Percentiles rank a stretch among this genome's conserved stretches.
Evolutionary conservation across 2,329 filamentous ascomycete species (phyloP).

Genomic region (Alternaria viburni): DNA sequence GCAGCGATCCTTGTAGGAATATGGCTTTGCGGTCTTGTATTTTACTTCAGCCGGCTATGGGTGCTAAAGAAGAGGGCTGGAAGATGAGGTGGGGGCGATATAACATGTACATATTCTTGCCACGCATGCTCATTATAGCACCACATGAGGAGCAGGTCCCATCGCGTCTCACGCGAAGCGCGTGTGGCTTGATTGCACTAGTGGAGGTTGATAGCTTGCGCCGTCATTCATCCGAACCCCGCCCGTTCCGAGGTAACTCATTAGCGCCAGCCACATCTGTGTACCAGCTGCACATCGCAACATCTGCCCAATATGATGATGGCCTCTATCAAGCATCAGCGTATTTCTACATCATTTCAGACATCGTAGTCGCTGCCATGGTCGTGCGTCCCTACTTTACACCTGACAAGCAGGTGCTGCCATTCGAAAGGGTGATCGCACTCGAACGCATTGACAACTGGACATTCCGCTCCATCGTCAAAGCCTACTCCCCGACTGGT

Average conservation of each 20-base stretch:
- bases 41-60: conserved; percentile 22
- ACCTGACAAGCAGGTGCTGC: conserved; percentile 31
- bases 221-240: background rate
- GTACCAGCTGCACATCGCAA: background rate
- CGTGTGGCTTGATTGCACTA: no score
- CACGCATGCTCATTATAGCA: no score
- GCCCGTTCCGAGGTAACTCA: conserved; percentile 7
- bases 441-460: conserved; percentile 50
- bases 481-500: conserved; percentile 52
- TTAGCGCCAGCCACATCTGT: background rate
- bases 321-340: background rate
- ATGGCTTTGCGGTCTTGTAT: conserved; percentile 34
- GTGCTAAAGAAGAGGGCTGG: background rate
- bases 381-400: conserved; percentile 37
- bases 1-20: conserved; percentile 38
- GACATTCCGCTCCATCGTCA: conserved; percentile 50
- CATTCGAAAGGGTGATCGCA: conserved; percentile 51
- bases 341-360: background rate
- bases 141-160: no score
- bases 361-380: conserved; percentile 15
- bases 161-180: no score
- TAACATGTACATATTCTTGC: no score
- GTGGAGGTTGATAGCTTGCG: background rate
- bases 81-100: background rate
- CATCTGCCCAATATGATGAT: background rate